Base-by-base conservation (phyloP, 805 yeast species). In the Ogataea nitratoaversa region DNA sequence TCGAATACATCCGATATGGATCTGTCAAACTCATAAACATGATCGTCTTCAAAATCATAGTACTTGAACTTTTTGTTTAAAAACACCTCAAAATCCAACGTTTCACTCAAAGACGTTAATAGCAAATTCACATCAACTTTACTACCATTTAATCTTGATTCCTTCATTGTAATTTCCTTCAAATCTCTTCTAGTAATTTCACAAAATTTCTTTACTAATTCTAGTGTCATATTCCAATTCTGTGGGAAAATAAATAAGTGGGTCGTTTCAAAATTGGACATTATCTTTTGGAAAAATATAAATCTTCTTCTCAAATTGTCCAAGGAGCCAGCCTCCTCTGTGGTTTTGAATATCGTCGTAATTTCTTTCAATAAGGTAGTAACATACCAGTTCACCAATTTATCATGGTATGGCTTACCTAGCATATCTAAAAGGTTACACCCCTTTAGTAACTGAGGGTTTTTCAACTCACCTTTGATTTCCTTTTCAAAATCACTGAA, bases 301-400 rank as follows among this genome's bases (percentile, higher is more conserved):
- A 79, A 93, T 36, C 99, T 68, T 49, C 97, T 68, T 23, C 78
- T 73, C 37, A 93, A 63, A 60, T 93, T 93, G 43, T 93, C 99
- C 44, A 93, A 65, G 5, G 95, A 83, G 1, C 97, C 97, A 0
- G 99, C 99, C 62, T 93, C 99, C 52, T 89, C 97, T 12, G 79
- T 71, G 8, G 80, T 70, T 39, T 78, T 74, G 63, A 93, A 93
- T 9, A 93, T 87, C 18, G 77, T 66, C 27, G 73, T 73, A 32
- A 91, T 78, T 53, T 91, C 98, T 52, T 74, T 75, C 38, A 93
- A 67, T 46, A 83, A 79, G 23, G 70, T 70, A 41, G 74, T 76
- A 44, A 84, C 74, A 59, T 84, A 86, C 91, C 95, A 87, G 34
- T 72, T 76, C 8, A 79, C 62, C 34, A 91, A 68, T 52, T 80